These are phyloP conservation scores for Magnusiomyces paraingens DNA, from an alignment of 1,139 yeast species.

Conservation along the genomic window DNA sequence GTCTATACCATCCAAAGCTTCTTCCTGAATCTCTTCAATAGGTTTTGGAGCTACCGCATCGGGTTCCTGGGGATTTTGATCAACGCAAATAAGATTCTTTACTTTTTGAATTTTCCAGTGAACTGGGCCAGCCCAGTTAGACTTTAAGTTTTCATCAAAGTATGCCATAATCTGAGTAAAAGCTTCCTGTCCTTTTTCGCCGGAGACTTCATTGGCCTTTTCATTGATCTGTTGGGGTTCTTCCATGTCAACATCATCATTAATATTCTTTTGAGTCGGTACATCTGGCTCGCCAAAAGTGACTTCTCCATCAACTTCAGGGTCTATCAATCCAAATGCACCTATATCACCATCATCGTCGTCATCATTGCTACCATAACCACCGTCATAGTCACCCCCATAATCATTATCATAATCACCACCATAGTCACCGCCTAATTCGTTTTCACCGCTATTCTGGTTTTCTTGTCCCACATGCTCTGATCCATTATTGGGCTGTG, in stretches of 20 bases:
- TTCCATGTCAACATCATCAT: not conserved
- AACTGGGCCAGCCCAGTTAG: constrained; percentile 87
- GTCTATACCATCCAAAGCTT: not conserved
- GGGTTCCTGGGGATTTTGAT: constrained; percentile 9
- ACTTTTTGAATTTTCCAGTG: constrained; percentile 81
- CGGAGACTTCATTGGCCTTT: too few relatives aligned
- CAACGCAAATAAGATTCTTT: constrained; percentile 30
- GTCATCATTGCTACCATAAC: constrained; percentile 21
- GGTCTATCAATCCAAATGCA: not conserved
- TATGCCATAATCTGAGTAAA: constrained; percentile 55
- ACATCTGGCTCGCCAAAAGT: not conserved
- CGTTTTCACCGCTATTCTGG: constrained; percentile 9
- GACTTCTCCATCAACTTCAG: constrained; percentile 3
- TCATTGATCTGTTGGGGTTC: not conserved
- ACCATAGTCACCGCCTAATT: constrained; percentile 21
- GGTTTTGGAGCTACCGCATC: constrained; percentile 15
- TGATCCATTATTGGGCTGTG: not conserved
- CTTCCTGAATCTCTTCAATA: constrained; percentile 18
- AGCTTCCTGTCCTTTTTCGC: not conserved
- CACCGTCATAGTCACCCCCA: constrained; percentile 23
- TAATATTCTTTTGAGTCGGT: not conserved
- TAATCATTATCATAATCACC: constrained; percentile 25
- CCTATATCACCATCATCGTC: constrained; percentile 16
- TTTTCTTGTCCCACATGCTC: not conserved
- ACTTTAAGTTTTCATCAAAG: constrained; percentile 62